Evolutionary conservation across 164 flowering plant genomes (phyloP), one percentile per base, ranked within the genome.

Genomic region (Malania oleifera): DNA sequence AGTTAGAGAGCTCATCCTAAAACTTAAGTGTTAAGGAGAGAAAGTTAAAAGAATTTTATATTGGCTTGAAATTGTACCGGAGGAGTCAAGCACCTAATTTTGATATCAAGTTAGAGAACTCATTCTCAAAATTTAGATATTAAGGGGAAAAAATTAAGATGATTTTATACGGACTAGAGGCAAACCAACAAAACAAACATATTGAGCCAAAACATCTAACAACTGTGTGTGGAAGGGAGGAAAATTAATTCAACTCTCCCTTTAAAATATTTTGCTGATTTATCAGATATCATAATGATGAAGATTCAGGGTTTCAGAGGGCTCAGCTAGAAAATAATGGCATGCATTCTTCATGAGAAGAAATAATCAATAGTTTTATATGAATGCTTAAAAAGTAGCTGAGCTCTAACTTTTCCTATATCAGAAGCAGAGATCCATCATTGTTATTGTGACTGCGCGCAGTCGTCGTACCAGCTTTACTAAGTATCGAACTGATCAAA

Each of bases 181-280:
- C 26, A 51, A 17, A 51, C 12, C 26, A 52, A 66, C 39, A 50
- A 29, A 66, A 46, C 57, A 57, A 43, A 52, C 45, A 65, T 40
- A 43, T 24, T 31, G 23, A 47, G 51, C 34, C 43, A 51, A 49
- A 57, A 23, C 22, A 13, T 24, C 23, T 34, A 15, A 17, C 31
- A 29, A 2, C 1, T 10, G 14, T 3, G 25, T 51, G 39, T 25
- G 4, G 35, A 31, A 31, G 9, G 6, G 35, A 27, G 22, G 52
- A 19, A 54, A 27, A 56, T 26, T 31, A 39, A 54, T 54, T 10
- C 38, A 63, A 54, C 52, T 57, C 26, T 47, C 51, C 44, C 41
- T 43, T 45, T 57, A 63, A 67, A 49, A 69, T 66, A 43, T 69
- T 56, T 52, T 63, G 69, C 65, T 66, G 75, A 58, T 66, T 56